Percentiles rank a stretch among this genome's conserved stretches.
These are phyloP conservation scores for Candida succiphila DNA, from an alignment of 805 yeast genomes.

Conservation along the genomic window DNA sequence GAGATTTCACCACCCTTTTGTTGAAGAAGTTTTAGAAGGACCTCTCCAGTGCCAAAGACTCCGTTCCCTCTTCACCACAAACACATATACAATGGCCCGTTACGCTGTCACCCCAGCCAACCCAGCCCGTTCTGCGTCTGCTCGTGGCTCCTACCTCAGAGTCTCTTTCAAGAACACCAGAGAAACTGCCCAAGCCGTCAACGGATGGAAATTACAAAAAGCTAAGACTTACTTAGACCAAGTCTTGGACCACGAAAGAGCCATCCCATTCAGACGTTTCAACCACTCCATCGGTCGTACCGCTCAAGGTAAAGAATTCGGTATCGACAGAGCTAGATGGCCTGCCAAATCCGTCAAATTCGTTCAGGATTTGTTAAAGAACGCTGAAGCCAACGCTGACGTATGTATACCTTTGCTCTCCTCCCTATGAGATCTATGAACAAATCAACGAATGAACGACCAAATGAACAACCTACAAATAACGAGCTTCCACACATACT, in stretches of 20 bases:
- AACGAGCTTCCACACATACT: too few relatives aligned
- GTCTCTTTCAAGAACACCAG: conserved; percentile 99
- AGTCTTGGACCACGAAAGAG: conserved; percentile 97
- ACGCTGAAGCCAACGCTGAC: conserved; percentile 99
- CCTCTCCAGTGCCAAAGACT: too few relatives aligned
- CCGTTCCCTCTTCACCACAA: too few relatives aligned
- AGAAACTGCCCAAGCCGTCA: conserved; percentile 97
- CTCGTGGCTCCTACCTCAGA: conserved; percentile 99
- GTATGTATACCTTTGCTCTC: conserved; percentile 23
- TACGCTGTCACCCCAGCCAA: conserved; percentile 98
- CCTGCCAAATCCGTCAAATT: conserved; percentile 97
- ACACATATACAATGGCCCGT: conserved; percentile 99
- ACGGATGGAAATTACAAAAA: conserved; percentile 94
- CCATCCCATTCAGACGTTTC: conserved; percentile 98
- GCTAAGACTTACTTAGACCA: conserved; percentile 94
- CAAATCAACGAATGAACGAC: neutral
- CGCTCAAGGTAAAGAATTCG: conserved; percentile 99
- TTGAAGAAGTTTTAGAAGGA: too few relatives aligned
- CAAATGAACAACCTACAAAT: neutral
- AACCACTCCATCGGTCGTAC: conserved; percentile 97
- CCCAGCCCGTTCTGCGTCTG: conserved; percentile 99
- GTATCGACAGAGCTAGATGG: conserved; percentile 99
- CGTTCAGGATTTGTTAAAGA: conserved; percentile 87
- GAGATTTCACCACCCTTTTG: too few relatives aligned
- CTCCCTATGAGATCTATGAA: neutral